Evolutionary conservation across 495 filamentous ascomycete genomes (phyloP).

Genomic region (Aspergillus affinis): DNA sequence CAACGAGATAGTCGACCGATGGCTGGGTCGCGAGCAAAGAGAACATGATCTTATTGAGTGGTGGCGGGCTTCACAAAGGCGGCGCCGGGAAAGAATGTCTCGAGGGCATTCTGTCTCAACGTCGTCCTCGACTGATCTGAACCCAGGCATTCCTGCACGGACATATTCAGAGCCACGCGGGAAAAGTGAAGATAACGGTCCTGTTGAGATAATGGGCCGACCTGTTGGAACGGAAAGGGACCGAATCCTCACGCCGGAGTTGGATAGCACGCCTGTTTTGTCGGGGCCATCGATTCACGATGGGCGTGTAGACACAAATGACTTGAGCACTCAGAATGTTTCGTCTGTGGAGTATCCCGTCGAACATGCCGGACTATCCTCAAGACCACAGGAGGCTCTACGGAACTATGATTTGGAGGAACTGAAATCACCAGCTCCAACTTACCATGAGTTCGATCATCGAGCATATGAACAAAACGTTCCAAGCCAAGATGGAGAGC

Average conservation of each 20-base stretch:
- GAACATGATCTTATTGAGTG: not conserved
- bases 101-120: not conserved
- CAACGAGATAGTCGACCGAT: not conserved
- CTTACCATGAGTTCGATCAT: not conserved
- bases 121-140: not conserved
- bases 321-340: too few relatives aligned
- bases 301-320: too few relatives aligned
- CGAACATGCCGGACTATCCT: too few relatives aligned
- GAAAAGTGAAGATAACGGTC: not conserved
- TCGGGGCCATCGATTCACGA: too few relatives aligned
- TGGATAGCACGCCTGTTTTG: not conserved
- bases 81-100: not conserved
- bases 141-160: not conserved
- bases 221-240: not conserved
- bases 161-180: not conserved
- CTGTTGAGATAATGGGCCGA: not conserved
- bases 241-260: not conserved
- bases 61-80: not conserved
- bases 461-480: not conserved
- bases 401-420: too few relatives aligned
- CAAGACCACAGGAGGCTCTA: too few relatives aligned
- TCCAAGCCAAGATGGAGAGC: not conserved
- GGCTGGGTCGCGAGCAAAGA: not conserved
- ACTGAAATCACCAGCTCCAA: too few relatives aligned
- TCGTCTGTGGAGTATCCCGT: too few relatives aligned